Evolutionary conservation across 2,329 filamentous ascomycete species (phyloP), one percentile per base, ranked within the genome.

Genomic region (Cytospora piceicola): DNA sequence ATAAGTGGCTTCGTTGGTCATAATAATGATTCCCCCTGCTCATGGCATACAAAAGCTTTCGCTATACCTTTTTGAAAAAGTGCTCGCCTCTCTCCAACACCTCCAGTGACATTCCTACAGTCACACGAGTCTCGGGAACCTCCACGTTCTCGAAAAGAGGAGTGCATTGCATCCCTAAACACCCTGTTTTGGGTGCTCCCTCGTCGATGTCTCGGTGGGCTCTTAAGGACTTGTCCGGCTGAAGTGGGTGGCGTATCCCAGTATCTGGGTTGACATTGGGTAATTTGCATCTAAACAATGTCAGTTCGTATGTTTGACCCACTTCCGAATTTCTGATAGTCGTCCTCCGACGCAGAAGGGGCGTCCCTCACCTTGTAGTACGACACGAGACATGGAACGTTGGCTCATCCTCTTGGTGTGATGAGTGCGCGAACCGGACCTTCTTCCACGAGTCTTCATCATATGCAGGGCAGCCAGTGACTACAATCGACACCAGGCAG

Each of bases 381-480:
- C 89, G 85, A 71, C 88, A 89, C 0, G 87, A 85, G 22, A 88
- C 81, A 67, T 85, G 80, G 68, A 88, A 86, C 8, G 73, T 71
- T 15, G 74, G 73, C 52, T 75, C 73, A 49, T 76, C 75, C 53
- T 76, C 77, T 67, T 87, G 80, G 64, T 83, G 85, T 17, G 80
- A 79, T 2, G 76, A 77, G 7, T 79, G 76, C 46, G 80, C 82
- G 70, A 90, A 82, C 27, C 79, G 77, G 46, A 92, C 81, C 32
- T 78, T 80, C 68, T 85, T 88, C 90, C 90, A 93, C 11, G 79
- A 80, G 61, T 93, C 90, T 75, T 94, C 90, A 22, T 86, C 84
- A 71, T 90, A 92, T 5, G 88, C 80, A 1, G 83, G 78, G 0
- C 83, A 81, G 4, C 89, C 89, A 5, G 87, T 85, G 58, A 91